Evolutionary conservation across 139 green algal species (phyloP).

Genomic region (Micromonas commoda): DNA sequence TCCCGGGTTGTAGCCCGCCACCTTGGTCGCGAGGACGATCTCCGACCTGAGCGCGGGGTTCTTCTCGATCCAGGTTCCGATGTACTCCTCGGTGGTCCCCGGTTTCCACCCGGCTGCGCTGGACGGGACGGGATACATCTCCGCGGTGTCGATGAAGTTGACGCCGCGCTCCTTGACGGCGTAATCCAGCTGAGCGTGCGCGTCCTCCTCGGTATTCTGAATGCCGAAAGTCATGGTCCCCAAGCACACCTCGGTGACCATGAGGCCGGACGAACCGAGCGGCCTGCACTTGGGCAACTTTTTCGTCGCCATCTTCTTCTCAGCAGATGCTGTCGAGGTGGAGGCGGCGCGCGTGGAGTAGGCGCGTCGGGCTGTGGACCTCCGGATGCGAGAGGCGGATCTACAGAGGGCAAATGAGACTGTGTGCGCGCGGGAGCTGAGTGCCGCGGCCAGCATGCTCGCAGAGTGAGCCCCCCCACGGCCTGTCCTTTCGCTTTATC

Average conservation of each 20-base stretch:
- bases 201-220: slow-evolving; percentile 62
- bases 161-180: slow-evolving; percentile 52
- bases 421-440: too few species aligned
- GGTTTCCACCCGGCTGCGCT: not conserved
- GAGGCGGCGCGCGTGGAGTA: too few species aligned
- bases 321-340: too few species aligned
- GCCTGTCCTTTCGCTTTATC: too few species aligned
- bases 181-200: slow-evolving; percentile 54
- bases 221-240: slow-evolving; percentile 86
- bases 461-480: too few species aligned
- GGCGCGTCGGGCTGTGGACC: too few species aligned
- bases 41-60: slow-evolving; percentile 46
- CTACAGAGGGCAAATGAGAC: too few species aligned
- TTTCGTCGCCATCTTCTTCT: too few species aligned
- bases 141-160: slow-evolving; percentile 89
- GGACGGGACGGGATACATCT: slow-evolving; percentile 90
- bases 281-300: too few species aligned
- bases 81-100: slow-evolving; percentile 58
- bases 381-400: too few species aligned
- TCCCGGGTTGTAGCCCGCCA: slow-evolving; percentile 35
- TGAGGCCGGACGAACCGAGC: slow-evolving; percentile 24
- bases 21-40: slow-evolving; percentile 78
- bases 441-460: too few species aligned
- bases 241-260: slow-evolving; percentile 44
- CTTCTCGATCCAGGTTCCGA: slow-evolving; percentile 65